A percentile compares a stretch with the other conserved stretches of the same genome.
Conservation (phyloP, 148 eudicot species). For the Chenopodium suecicum region DNA sequence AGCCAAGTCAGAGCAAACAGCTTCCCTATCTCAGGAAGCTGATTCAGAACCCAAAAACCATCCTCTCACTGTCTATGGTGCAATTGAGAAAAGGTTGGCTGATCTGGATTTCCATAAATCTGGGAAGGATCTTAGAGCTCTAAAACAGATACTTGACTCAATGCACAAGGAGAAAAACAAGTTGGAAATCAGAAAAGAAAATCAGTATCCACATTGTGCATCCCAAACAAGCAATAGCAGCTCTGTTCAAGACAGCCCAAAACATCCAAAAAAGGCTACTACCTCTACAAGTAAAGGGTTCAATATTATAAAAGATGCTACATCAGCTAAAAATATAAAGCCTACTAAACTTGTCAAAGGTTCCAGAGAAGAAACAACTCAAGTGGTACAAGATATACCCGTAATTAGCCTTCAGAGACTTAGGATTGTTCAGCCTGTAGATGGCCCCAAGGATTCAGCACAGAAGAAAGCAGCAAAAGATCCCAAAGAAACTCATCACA, state of each 20-base stretch:
- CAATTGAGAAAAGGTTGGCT: slow-evolving; percentile 64
- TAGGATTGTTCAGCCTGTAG: slow-evolving; percentile 25
- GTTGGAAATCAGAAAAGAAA: slow-evolving; percentile 31
- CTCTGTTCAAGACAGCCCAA: slow-evolving; percentile 14
- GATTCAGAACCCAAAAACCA: slow-evolving; percentile 22
- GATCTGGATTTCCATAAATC: slow-evolving; percentile 64
- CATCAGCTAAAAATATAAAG: slow-evolving; percentile 32
- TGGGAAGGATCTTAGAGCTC: slow-evolving; percentile 87
- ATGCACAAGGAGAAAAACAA: slow-evolving; percentile 51
- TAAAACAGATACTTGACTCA: slow-evolving; percentile 77
- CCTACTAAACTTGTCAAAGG: slow-evolving; percentile 32
- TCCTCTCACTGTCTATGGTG: slow-evolving; percentile 60
- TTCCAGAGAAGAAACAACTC: slow-evolving; percentile 22
- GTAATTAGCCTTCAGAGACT: slow-evolving; percentile 29
- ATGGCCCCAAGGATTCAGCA: slow-evolving; percentile 15
- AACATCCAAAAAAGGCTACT: slow-evolving; percentile 9
- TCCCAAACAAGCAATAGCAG: slow-evolving; percentile 25
- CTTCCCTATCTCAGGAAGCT: slow-evolving; percentile 25
- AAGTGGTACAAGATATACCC: slow-evolving; percentile 25
- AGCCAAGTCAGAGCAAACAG: slow-evolving; percentile 11
- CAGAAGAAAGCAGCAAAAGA: slow-evolving; percentile 34
- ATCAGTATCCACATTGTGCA: slow-evolving; percentile 22
- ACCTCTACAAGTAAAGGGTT: slow-evolving; percentile 22
- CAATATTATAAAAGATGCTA: slow-evolving; percentile 24
- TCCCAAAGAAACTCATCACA: slow-evolving; percentile 24